phyloP scores from a whole-genome alignment of 2,329 filamentous ascomycete genomes.

The Coniochaeta sp. region DNA sequence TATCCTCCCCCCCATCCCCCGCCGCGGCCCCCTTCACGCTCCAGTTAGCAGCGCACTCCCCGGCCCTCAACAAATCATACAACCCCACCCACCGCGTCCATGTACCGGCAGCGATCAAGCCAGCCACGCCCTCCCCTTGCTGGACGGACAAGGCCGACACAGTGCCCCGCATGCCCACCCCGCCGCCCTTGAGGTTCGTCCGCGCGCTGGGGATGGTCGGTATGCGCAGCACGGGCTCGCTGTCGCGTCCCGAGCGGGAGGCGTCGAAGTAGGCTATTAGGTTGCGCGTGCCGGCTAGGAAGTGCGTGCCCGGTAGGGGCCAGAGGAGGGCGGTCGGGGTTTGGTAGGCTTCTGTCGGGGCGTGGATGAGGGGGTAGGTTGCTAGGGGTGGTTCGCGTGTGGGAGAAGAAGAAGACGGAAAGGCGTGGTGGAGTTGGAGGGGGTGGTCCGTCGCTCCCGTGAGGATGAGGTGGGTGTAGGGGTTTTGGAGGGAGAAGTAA shows the following conservation, averaged over 20 bases:
- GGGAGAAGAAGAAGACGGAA: constrained; percentile 20
- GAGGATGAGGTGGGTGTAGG: constrained; percentile 47
- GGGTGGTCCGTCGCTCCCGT: constrained; percentile 51
- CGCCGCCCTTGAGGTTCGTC: constrained; percentile 51
- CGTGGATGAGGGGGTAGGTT: constrained; percentile 50
- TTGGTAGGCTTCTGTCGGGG: constrained; percentile 55
- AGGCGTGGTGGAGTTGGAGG: constrained; percentile 49
- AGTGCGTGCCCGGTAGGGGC: constrained; percentile 48
- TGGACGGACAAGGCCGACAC: constrained; percentile 49
- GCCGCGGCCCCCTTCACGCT: constrained; percentile 48
- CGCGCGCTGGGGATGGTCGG: constrained; percentile 55
- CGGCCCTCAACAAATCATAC: constrained; percentile 52
- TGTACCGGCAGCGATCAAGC: constrained; percentile 53
- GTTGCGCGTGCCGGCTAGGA: constrained; percentile 53
- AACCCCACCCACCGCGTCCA: constrained; percentile 57
- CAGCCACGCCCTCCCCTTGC: constrained; percentile 21
- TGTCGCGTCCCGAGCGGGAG: constrained; percentile 39
- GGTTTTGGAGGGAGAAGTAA: constrained; percentile 48
- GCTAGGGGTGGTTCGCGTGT: constrained; percentile 25
- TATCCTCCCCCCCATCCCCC: constrained; percentile 24
- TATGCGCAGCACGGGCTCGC: constrained; percentile 43
- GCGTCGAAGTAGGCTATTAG: constrained; percentile 55
- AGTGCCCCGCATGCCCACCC: constrained; percentile 57
- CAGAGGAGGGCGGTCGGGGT: constrained; percentile 51
- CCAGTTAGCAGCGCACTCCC: constrained; percentile 52